Conservation (phyloP, 208 protist species). For the Trypanosoma grayi region DNA sequence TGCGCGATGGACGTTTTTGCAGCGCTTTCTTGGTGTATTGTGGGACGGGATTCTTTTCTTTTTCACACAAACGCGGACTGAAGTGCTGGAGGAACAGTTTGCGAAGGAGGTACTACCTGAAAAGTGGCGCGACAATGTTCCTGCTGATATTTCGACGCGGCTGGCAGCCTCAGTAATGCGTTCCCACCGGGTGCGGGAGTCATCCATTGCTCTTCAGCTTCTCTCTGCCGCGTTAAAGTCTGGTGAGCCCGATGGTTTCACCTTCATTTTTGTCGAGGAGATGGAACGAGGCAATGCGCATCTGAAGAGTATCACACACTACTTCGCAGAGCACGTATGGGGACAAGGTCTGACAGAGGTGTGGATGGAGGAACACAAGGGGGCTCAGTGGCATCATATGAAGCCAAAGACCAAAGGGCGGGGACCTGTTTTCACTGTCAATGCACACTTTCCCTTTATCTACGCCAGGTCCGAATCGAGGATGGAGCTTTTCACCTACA, state of each 20-base stretch:
- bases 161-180: conserved; percentile 38
- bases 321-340: conserved; percentile 50
- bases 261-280: conserved; percentile 60
- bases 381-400: conserved; percentile 68
- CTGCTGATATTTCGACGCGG: conserved; percentile 20
- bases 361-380: conserved; percentile 66
- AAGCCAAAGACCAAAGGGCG: conserved; percentile 25
- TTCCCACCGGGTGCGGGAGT: conserved; percentile 33
- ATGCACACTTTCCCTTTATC: conserved; percentile 39
- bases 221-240: conserved; percentile 46
- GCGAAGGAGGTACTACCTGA: conserved; percentile 33
- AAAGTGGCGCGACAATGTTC: not conserved
- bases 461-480: conserved; percentile 44
- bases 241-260: conserved; percentile 70
- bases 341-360: conserved; percentile 22
- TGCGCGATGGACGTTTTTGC: conserved; percentile 30
- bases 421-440: conserved; percentile 33
- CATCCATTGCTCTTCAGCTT: conserved; percentile 52
- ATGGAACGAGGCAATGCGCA: conserved; percentile 37
- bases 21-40: conserved; percentile 20
- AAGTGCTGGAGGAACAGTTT: conserved; percentile 41
- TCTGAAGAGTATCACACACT: conserved; percentile 33
- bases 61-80: conserved; percentile 55
- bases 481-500: conserved; percentile 59
- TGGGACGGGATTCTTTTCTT: conserved; percentile 48